phyloP scores from a whole-genome alignment of 108 stramenopile genomes.

The Epithemia pelagica region DNA sequence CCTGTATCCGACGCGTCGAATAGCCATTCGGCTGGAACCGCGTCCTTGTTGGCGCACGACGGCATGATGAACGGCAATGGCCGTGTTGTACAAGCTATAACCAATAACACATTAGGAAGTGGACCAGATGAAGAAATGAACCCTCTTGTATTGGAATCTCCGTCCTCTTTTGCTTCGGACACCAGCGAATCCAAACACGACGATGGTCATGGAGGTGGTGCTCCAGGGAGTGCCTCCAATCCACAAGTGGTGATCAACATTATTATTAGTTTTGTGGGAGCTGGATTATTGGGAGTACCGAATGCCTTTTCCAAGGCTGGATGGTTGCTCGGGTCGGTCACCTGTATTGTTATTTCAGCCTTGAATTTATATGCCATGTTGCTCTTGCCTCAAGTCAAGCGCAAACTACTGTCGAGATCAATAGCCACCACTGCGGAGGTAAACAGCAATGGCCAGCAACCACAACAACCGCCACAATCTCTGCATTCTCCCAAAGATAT shows the following conservation, averaged over 20 bases:
- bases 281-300: slow-evolving; percentile 66
- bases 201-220: slow-evolving; percentile 11
- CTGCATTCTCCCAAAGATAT: slow-evolving; percentile 11
- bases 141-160: not conserved
- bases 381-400: slow-evolving; percentile 40
- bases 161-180: no score
- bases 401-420: slow-evolving; percentile 4
- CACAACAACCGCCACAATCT: not conserved
- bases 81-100: no score
- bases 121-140: not conserved
- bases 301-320: slow-evolving; percentile 66
- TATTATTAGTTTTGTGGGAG: slow-evolving; percentile 75
- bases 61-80: no score
- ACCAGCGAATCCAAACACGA: not conserved
- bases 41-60: no score
- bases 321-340: slow-evolving; percentile 49
- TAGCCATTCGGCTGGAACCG: not conserved
- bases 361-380: slow-evolving; percentile 73
- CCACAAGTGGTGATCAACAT: slow-evolving; percentile 61
- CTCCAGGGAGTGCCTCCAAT: slow-evolving; percentile 29
- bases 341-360: slow-evolving; percentile 36
- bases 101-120: no score
- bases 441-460: not conserved
- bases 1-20: not conserved
- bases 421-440: not conserved